phyloP scores from a whole-genome alignment of 371 early-diverging fungal species.

The Umbelopsis sp. region DNA sequence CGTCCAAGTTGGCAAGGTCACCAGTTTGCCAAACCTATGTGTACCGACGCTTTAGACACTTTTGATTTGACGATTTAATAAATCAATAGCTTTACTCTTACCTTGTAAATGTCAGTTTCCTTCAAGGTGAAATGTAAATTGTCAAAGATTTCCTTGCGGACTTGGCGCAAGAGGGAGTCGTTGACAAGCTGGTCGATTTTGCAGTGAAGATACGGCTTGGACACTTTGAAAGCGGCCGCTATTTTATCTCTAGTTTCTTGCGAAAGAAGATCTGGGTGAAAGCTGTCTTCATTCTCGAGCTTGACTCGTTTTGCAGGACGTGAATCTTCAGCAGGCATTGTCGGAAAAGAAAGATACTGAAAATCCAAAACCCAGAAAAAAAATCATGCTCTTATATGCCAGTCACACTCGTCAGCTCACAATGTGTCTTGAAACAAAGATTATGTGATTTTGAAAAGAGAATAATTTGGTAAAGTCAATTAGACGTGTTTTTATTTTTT shows the following conservation, averaged over 20 bases:
- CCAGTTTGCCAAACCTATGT: conserved; percentile 67
- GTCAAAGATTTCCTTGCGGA: conserved; percentile 64
- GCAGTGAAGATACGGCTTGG: conserved; percentile 70
- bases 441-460: too few species aligned
- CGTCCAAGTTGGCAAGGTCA: conserved; percentile 81
- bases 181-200: conserved; percentile 61
- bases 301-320: conserved; percentile 28
- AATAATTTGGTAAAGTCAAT: too few species aligned
- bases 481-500: too few species aligned
- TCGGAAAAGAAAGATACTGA: not conserved
- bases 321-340: conserved; percentile 18
- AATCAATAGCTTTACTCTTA: conserved; percentile 18
- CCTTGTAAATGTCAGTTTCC: conserved; percentile 83
- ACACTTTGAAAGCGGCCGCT: conserved; percentile 42
- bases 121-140: conserved; percentile 70
- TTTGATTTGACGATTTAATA: not conserved
- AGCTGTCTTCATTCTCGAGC: conserved; percentile 27
- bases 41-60: not conserved
- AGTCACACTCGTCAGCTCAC: too few species aligned
- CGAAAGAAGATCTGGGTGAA: conserved; percentile 37
- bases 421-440: too few species aligned
- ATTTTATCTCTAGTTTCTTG: conserved; percentile 23
- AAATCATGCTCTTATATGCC: conserved; percentile 3
- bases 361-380: not conserved
- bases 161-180: conserved; percentile 60